A percentile compares a stretch with the other conserved stretches of the same genome.
phyloP scores from a whole-genome alignment of 768 basidiomycete species.

The Lactarius evosmus region DNA sequence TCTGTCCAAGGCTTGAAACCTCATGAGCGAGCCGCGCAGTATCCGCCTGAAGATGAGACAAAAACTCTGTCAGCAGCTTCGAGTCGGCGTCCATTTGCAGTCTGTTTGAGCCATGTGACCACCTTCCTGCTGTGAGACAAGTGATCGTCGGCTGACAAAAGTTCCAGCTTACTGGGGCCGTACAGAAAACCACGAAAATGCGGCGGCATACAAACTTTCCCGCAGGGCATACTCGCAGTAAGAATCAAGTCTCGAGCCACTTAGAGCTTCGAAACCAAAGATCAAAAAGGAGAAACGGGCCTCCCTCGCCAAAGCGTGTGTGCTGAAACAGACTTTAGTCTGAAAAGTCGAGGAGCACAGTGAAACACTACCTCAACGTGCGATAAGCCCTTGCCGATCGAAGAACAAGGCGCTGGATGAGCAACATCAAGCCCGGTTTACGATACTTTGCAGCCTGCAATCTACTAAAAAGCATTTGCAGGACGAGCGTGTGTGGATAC shows the following conservation, averaged over 20 bases:
- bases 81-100: slow-evolving; percentile 88
- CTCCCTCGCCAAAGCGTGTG: slow-evolving; percentile 89
- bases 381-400: slow-evolving; percentile 71
- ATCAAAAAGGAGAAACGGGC: slow-evolving; percentile 85
- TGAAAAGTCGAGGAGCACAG: background rate
- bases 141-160: background rate
- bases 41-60: slow-evolving; percentile 74
- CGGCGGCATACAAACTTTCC: slow-evolving; percentile 70
- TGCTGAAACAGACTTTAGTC: slow-evolving; percentile 45
- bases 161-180: slow-evolving; percentile 73
- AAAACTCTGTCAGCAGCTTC: slow-evolving; percentile 81
- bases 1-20: slow-evolving; percentile 60
- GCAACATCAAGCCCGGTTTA: slow-evolving; percentile 75
- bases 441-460: slow-evolving; percentile 92
- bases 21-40: slow-evolving; percentile 53
- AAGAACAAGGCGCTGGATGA: slow-evolving; percentile 80
- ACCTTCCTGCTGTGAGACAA: slow-evolving; percentile 46
- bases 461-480: slow-evolving; percentile 88
- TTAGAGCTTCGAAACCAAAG: slow-evolving; percentile 90
- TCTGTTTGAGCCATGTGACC: slow-evolving; percentile 94
- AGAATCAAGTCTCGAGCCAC: slow-evolving; percentile 81
- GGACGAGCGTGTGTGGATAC: slow-evolving; percentile 75
- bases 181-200: slow-evolving; percentile 90
- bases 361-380: slow-evolving; percentile 60
- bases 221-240: slow-evolving; percentile 76